phyloP scores from a whole-genome alignment of 352 stramenopile species.

The Phytophthora fragariaefolia region DNA sequence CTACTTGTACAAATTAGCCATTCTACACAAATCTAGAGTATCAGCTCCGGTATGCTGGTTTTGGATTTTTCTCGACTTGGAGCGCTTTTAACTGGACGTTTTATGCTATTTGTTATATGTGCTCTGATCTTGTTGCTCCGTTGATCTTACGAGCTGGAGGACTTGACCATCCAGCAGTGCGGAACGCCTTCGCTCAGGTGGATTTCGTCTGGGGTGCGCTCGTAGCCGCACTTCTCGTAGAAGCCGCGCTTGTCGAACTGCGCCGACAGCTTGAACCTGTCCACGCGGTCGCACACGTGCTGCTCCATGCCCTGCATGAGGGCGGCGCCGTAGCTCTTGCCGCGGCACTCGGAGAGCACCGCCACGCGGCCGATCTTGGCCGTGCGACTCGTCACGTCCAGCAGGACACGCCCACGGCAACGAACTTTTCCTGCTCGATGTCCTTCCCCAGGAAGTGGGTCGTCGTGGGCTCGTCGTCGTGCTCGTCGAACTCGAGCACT shows the following conservation, averaged over 20 bases:
- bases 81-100: no score
- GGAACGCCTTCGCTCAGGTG: background rate
- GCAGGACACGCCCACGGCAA: slow-evolving; percentile 6
- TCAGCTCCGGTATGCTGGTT: no score
- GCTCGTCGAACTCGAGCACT: slow-evolving; percentile 7
- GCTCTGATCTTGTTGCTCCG: no score
- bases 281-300: background rate
- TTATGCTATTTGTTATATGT: no score
- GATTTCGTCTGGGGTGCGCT: background rate
- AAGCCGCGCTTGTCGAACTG: slow-evolving; percentile 6
- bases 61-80: no score
- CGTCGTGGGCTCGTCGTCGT: slow-evolving; percentile 6
- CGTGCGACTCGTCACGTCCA: slow-evolving; percentile 5
- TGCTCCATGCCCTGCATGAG: slow-evolving; percentile 12
- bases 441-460: slow-evolving; percentile 15
- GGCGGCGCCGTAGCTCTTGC: slow-evolving; percentile 8
- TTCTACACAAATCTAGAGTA: no score
- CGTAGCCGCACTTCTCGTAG: slow-evolving; percentile 5
- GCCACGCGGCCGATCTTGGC: slow-evolving; percentile 13
- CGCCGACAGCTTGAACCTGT: slow-evolving; percentile 10
- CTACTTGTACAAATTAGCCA: no score
- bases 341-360: slow-evolving; percentile 1
- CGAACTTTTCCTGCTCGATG: slow-evolving; percentile 5
- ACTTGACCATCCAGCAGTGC: background rate
- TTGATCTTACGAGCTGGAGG: no score